These are phyloP conservation scores for Torulaspora globosa DNA, from an alignment of 1,139 yeast species.

Conservation along the genomic window DNA sequence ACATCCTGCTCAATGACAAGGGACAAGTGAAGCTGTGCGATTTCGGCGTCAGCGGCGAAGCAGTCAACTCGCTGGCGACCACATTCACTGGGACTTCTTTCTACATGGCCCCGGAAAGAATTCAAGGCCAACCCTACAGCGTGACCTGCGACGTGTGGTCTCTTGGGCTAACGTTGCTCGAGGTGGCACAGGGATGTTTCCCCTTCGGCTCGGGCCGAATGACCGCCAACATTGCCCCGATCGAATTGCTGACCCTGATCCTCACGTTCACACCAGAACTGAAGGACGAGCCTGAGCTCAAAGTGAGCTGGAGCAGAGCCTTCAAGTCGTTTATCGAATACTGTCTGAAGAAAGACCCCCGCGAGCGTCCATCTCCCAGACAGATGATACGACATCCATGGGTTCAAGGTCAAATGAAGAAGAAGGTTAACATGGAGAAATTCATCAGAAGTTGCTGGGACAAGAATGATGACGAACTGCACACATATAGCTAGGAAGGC, in stretches of 20 bases:
- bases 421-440: constrained; percentile 78
- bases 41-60: constrained; percentile 98
- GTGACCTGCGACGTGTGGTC: constrained; percentile 98
- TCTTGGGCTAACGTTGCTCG: constrained; percentile 81
- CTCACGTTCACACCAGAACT: constrained; percentile 77
- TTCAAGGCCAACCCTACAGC: constrained; percentile 90
- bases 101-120: constrained; percentile 98
- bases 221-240: constrained; percentile 56
- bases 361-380: constrained; percentile 82
- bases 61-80: constrained; percentile 88
- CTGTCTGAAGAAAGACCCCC: constrained; percentile 76
- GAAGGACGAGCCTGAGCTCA: constrained; percentile 70
- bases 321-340: constrained; percentile 79
- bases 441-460: constrained; percentile 79
- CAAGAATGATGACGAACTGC: constrained; percentile 12
- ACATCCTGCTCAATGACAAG: constrained; percentile 63
- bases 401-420: constrained; percentile 69
- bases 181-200: constrained; percentile 84
- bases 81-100: constrained; percentile 96
- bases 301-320: constrained; percentile 74
- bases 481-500: background rate
- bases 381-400: constrained; percentile 93
- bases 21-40: constrained; percentile 94
- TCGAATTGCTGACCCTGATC: constrained; percentile 77
- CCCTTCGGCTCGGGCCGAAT: constrained; percentile 51